Percentiles rank a stretch among this genome's conserved stretches.
Conservation (phyloP, 345 rosid species). For the Aquilaria sinensis region DNA sequence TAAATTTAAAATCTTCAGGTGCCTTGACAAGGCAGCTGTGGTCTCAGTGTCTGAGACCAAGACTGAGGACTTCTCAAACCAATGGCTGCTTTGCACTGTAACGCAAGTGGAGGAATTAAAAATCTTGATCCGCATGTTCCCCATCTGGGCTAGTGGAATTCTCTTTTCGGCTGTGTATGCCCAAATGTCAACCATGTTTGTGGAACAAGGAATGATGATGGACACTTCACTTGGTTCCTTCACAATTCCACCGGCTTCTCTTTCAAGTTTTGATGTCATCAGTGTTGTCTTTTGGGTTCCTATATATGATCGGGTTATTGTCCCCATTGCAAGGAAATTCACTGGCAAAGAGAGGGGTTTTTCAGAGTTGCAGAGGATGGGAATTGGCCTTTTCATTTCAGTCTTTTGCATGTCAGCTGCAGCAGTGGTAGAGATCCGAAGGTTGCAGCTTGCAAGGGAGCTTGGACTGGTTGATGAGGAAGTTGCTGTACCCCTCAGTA, state of each 20-base stretch:
- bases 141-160: slow-evolving; percentile 92
- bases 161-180: slow-evolving; percentile 77
- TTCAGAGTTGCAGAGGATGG: slow-evolving; percentile 89
- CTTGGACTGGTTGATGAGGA: slow-evolving; percentile 51
- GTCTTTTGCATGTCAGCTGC: slow-evolving; percentile 73
- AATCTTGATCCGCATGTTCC: slow-evolving; percentile 87
- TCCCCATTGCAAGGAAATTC: slow-evolving; percentile 72
- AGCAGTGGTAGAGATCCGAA: slow-evolving; percentile 67
- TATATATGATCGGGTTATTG: slow-evolving; percentile 60
- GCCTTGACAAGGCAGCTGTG: slow-evolving; percentile 92
- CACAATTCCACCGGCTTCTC: slow-evolving; percentile 83
- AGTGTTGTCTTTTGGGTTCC: slow-evolving; percentile 92
- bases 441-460: slow-evolving; percentile 66
- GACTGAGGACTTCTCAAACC: slow-evolving; percentile 45
- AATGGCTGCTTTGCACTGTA: slow-evolving; percentile 84
- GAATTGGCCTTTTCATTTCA: slow-evolving; percentile 79
- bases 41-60: slow-evolving; percentile 57
- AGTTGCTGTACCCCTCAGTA: slow-evolving; percentile 59
- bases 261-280: slow-evolving; percentile 67
- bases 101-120: slow-evolving; percentile 96
- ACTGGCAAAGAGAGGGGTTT: slow-evolving; percentile 87
- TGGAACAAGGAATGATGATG: slow-evolving; percentile 93
- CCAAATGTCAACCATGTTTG: slow-evolving; percentile 89
- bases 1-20: slow-evolving; percentile 36
- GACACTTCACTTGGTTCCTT: slow-evolving; percentile 77